phyloP scores from a whole-genome alignment of 2,329 filamentous ascomycete species.

The Alternaria tenuissima region DNA sequence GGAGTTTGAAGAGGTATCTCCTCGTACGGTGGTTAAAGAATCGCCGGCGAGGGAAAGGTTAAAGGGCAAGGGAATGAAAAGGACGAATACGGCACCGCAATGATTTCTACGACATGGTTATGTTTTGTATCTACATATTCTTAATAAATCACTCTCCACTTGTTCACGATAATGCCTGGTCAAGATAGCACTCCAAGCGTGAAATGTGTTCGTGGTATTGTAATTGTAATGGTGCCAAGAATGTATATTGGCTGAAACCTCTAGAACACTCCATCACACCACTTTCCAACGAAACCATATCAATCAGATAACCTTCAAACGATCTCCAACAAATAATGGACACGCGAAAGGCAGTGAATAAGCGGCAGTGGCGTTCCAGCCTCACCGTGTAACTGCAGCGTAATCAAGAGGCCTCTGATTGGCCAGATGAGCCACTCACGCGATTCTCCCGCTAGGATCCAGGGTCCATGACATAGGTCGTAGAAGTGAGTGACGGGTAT shows the following conservation, averaged over 20 bases:
- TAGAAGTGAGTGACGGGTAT: conserved; percentile 25
- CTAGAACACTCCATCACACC: not conserved
- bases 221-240: not conserved
- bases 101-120: conserved; percentile 5
- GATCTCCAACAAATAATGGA: conserved; percentile 32
- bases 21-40: conserved; percentile 10
- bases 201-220: not conserved
- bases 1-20: conserved; percentile 13
- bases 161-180: not conserved
- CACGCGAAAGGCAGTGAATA: conserved; percentile 29
- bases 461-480: conserved; percentile 30
- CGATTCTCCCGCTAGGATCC: conserved; percentile 23
- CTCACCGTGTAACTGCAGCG: conserved; percentile 23
- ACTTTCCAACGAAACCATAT: conserved; percentile 2
- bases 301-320: conserved; percentile 15
- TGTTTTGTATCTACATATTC: conserved; percentile 14
- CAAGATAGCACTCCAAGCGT: not conserved
- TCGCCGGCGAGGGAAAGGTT: conserved; percentile 13
- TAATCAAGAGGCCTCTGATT: conserved; percentile 46
- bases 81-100: conserved; percentile 14
- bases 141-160: conserved; percentile 21
- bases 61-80: conserved; percentile 20
- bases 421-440: conserved; percentile 29
- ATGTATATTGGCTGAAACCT: not conserved
- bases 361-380: conserved; percentile 33